Evolutionary conservation across 768 basidiomycete species (phyloP).

Genomic region (Rhodotorula sphaerocarpa): DNA sequence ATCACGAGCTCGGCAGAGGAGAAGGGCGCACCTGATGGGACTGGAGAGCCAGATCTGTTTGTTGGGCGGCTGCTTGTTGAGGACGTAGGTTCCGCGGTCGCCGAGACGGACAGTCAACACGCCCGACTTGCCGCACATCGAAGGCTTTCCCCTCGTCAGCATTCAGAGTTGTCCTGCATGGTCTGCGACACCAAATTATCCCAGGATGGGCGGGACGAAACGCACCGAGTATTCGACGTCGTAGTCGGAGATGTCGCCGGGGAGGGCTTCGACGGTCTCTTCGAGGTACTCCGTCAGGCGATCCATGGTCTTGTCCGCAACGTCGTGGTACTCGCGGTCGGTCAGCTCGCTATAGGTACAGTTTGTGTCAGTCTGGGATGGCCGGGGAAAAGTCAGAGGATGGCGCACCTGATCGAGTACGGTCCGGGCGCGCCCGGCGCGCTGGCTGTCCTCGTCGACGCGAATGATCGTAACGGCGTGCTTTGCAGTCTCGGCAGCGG

Average conservation of each 20-base stretch:
- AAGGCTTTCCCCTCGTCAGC: constrained; percentile 11
- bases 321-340: constrained; percentile 58
- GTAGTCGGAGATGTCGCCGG: constrained; percentile 54
- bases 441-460: background rate
- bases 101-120: constrained; percentile 75
- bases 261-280: constrained; percentile 54
- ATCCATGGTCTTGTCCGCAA: constrained; percentile 73
- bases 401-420: background rate
- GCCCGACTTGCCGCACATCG: constrained; percentile 57
- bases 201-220: background rate
- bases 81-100: constrained; percentile 72
- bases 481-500: background rate
- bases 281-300: constrained; percentile 66
- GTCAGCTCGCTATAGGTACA: constrained; percentile 49
- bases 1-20: too few relatives aligned
- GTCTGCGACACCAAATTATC: background rate
- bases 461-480: background rate
- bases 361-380: background rate
- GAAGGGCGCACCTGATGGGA: constrained; percentile 59
- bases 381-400: background rate
- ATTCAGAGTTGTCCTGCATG: too few relatives aligned
- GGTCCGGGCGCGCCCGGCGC: background rate
- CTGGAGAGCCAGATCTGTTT: constrained; percentile 95
- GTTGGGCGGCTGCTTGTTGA: constrained; percentile 96
- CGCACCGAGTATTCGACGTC: constrained; percentile 83